Percentiles rank a stretch among this genome's conserved stretches.
Conservation (phyloP, 176 grass and related monocot species). For the Oryza rufipogon region DNA sequence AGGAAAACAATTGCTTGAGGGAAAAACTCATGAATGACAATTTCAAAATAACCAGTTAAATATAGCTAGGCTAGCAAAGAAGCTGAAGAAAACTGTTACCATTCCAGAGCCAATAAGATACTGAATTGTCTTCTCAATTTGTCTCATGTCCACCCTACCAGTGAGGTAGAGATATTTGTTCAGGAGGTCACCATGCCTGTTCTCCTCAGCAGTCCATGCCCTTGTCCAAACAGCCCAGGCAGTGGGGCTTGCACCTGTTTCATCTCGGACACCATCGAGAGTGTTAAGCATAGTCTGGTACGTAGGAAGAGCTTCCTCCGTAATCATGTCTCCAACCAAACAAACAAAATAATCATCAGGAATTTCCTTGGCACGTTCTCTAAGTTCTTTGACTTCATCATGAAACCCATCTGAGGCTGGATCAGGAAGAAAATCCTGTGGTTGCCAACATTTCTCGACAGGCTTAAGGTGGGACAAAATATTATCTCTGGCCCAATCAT, state of each 20-base stretch:
- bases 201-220: constrained; percentile 99
- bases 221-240: constrained; percentile 94
- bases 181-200: constrained; percentile 90
- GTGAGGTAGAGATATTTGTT: constrained; percentile 92
- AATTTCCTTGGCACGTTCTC: constrained; percentile 87
- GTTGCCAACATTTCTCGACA: constrained; percentile 97
- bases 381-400: constrained; percentile 89
- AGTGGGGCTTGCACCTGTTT: constrained; percentile 89
- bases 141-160: constrained; percentile 91
- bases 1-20: not conserved
- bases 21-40: constrained; percentile 23
- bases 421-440: constrained; percentile 96
- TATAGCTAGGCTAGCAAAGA: not conserved
- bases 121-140: constrained; percentile 95
- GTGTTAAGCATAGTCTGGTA: constrained; percentile 99
- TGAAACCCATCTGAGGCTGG: constrained; percentile 83
- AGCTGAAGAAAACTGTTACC: constrained; percentile 51
- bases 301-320: constrained; percentile 96
- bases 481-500: constrained; percentile 84
- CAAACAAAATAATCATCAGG: constrained; percentile 96
- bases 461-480: constrained; percentile 81
- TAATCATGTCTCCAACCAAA: constrained; percentile 96
- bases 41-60: not conserved
- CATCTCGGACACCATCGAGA: constrained; percentile 87
- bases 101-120: constrained; percentile 98